Percentiles rank a stretch among this genome's conserved stretches.
These are phyloP conservation scores for Trametopsis cervina DNA, from an alignment of 768 basidiomycete genomes.

Conservation along the genomic window DNA sequence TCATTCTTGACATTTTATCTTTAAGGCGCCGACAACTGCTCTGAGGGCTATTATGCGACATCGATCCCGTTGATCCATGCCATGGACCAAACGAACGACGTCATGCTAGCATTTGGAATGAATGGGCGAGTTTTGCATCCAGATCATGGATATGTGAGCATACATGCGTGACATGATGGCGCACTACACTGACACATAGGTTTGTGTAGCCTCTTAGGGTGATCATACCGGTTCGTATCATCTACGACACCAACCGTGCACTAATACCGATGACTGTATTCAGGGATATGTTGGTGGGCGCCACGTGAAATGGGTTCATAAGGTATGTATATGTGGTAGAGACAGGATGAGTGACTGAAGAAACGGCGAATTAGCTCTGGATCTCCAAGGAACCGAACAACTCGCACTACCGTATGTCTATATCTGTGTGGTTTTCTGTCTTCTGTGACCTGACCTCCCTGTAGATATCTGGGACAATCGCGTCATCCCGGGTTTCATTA, in stretches of 20 bases:
- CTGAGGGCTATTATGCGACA: slow-evolving; percentile 16
- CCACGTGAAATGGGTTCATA: slow-evolving; percentile 18
- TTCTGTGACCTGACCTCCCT: neutral
- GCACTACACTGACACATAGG: neutral
- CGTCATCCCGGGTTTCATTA: slow-evolving; percentile 14
- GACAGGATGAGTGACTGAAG: neutral
- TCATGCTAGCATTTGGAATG: slow-evolving; percentile 16
- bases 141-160: slow-evolving; percentile 17
- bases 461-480: slow-evolving; percentile 19
- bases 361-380: slow-evolving; percentile 10
- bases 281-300: slow-evolving; percentile 16
- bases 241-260: neutral
- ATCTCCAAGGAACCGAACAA: slow-evolving; percentile 14
- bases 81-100: slow-evolving; percentile 16
- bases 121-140: slow-evolving; percentile 18
- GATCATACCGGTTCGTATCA: slow-evolving; percentile 13
- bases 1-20: neutral
- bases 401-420: slow-evolving; percentile 15
- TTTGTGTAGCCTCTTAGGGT: slow-evolving; percentile 10
- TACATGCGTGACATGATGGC: too few species aligned
- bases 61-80: slow-evolving; percentile 18
- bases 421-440: neutral
- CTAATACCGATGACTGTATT: too few species aligned
- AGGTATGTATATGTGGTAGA: neutral
- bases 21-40: slow-evolving; percentile 15